These are phyloP conservation scores for Colletotrichum sp. DNA, from an alignment of 2,329 filamentous ascomycete species.

Conservation along the genomic window DNA sequence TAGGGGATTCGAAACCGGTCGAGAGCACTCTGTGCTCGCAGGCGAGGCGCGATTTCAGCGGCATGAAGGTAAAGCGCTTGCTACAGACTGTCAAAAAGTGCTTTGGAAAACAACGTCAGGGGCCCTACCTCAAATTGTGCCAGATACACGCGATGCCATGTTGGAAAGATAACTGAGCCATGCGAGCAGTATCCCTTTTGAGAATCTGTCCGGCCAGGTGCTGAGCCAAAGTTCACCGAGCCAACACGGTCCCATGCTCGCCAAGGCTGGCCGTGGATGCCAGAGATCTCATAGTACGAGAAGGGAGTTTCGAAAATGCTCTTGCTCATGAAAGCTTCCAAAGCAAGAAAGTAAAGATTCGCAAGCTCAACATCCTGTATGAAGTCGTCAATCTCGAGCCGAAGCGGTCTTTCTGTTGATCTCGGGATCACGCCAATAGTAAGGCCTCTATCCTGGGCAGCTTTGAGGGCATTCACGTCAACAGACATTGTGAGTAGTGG, in stretches of 20 bases:
- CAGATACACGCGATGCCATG: constrained; percentile 6
- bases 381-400: constrained; percentile 4
- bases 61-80: background rate
- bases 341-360: constrained; percentile 1
- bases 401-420: background rate
- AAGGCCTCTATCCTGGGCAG: background rate
- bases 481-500: background rate
- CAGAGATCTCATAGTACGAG: background rate
- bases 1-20: background rate
- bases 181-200: background rate
- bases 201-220: background rate
- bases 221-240: background rate
- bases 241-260: background rate
- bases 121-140: background rate
- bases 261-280: background rate
- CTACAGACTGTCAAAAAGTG: background rate
- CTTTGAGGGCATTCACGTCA: background rate
- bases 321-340: background rate
- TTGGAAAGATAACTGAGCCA: background rate
- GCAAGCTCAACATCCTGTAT: constrained; percentile 3
- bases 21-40: background rate
- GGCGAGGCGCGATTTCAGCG: background rate
- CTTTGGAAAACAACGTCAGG: background rate
- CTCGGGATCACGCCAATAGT: background rate
- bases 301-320: background rate